Evolutionary conservation across 2,329 filamentous ascomycete species (phyloP), one percentile per base, ranked within the genome.

Genomic region (Pestalotiopsis sp.): DNA sequence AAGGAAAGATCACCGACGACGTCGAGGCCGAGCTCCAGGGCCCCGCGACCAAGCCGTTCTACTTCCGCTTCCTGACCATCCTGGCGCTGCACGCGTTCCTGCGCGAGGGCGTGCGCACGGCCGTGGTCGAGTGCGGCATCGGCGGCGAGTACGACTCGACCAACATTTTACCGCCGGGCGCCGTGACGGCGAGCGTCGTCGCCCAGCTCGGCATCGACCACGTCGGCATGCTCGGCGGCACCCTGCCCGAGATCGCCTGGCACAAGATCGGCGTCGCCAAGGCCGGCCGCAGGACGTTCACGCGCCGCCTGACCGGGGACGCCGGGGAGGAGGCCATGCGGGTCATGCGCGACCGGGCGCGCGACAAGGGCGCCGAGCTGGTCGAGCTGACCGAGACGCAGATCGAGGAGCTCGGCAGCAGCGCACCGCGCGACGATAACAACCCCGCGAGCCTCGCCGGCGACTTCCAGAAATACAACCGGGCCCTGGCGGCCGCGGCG

Each of bases 111-210:
- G 90, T 98, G 0, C 85, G 90, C 70, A 89, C 89, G 20, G 94
- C 94, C 0, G 89, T 98, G 10, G 86, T 98, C 40, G 96, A 99
- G 80, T 97, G 94, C 74, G 96, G 96, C 0, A 97, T 98, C 70
- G 96, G 96, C 17, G 96, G 94, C 62, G 93, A 97, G 80, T 94
- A 94, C 75, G 95, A 98, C 76, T 92, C 92, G 35, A 99, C 96
- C 10, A 98, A 98, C 75, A 87, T 98, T 24, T 80, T 99, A 5
- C 84, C 84, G 0, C 66, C 81, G 0, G 83, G 85, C 11, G 85
- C 87, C 13, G 91, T 94, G 1, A 90, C 88, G 6, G 91, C 90
- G 1, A 87, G 89, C 1, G 92, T 91, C 0, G 89, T 98, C 48
- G 91, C 94, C 22, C 94, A 91, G 74, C 79, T 98, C 57, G 94